These are phyloP conservation scores for sorghum (Sorghum bicolor) DNA, from an alignment of 176 grass and related monocot genomes.

Conservation along the genomic window DNA sequence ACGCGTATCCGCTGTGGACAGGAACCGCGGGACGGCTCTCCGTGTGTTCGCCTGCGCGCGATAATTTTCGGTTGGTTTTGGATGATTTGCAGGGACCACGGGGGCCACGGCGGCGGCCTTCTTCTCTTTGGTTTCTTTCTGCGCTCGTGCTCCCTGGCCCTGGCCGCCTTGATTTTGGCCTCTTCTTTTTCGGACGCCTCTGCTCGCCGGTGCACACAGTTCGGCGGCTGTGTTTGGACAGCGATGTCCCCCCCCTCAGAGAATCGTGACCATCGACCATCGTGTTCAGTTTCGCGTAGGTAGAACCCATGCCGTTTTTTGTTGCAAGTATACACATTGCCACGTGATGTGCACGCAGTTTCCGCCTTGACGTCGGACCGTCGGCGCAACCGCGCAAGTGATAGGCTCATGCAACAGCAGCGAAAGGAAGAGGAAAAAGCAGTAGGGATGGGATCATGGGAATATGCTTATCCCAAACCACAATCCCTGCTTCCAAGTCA, in stretches of 20 bases:
- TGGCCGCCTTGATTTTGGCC: neutral
- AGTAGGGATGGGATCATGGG: too few species aligned
- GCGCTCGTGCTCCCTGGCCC: neutral
- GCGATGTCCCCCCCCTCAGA: neutral
- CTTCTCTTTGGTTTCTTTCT: neutral
- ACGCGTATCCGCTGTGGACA: constrained; percentile 34
- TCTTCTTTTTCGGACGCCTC: neutral
- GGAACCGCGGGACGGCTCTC: neutral
- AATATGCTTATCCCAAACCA: neutral
- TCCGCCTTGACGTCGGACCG: neutral
- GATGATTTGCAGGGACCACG: neutral
- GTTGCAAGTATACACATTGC: neutral
- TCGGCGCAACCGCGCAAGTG: neutral
- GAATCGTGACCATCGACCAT: neutral
- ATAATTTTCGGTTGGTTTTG: neutral
- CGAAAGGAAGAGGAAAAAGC: neutral
- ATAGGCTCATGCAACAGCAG: neutral
- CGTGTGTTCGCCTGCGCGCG: neutral
- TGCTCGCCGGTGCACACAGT: neutral
- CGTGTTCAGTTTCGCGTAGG: neutral
- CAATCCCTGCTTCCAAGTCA: neutral
- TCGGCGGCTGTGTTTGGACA: neutral
- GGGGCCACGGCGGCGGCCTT: neutral
- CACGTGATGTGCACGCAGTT: neutral
- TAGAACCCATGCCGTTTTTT: neutral